Conservation (phyloP, 192 early-diverging fungal genomes). For the Anaeromyces robustus region DNA sequence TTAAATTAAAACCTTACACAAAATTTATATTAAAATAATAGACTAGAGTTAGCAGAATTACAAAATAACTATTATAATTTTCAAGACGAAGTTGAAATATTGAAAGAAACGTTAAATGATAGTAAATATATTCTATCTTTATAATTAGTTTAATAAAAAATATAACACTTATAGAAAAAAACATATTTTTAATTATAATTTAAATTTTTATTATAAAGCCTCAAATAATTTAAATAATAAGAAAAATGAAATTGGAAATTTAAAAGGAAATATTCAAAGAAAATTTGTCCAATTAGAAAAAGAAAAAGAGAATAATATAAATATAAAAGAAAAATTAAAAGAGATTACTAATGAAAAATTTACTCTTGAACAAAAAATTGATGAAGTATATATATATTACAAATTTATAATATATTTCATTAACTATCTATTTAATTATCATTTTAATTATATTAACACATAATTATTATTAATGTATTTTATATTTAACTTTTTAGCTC, state of each 20-base stretch:
- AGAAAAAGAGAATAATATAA: conserved; percentile 10
- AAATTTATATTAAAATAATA: neutral
- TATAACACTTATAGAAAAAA: too few species aligned
- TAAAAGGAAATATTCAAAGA: conserved; percentile 26
- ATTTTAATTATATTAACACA: too few species aligned
- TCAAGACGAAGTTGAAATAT: conserved; percentile 36
- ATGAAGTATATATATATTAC: conserved; percentile 15
- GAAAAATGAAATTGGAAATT: conserved; percentile 18
- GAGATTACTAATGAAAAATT: conserved; percentile 21
- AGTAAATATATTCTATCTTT: conserved; percentile 6
- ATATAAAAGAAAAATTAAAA: conserved; percentile 18
- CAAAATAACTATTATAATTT: conserved; percentile 17
- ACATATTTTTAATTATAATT: neutral
- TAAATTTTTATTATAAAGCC: conserved; percentile 10
- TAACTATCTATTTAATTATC: conserved; percentile 1
- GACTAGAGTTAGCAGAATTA: conserved; percentile 21
- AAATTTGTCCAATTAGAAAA: conserved; percentile 17
- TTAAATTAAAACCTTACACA: too few species aligned
- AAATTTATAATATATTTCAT: neutral
- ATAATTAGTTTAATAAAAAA: neutral
- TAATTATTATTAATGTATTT: conserved; percentile 1
- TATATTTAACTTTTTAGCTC: neutral
- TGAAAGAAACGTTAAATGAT: conserved; percentile 30
- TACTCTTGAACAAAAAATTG: conserved; percentile 25
- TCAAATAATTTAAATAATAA: conserved; percentile 28